Percentiles rank a stretch among this genome's conserved stretches.
Conservation (phyloP, 345 rosid species). For the Clarkia xantiana region DNA sequence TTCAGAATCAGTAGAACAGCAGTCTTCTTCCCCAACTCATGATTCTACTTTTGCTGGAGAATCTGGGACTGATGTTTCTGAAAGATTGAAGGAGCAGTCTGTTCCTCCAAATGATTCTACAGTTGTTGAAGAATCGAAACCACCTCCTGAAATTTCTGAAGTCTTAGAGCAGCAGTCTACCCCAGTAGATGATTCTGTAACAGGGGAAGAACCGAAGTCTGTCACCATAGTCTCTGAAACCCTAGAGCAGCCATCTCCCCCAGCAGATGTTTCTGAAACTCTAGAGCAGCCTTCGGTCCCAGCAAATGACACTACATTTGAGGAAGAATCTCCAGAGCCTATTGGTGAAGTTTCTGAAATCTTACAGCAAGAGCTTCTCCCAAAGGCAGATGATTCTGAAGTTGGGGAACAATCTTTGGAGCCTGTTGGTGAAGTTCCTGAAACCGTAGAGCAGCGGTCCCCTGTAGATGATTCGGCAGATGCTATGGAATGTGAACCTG, state of each 20-base stretch:
- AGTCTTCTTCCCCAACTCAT: neutral
- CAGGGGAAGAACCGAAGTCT: neutral
- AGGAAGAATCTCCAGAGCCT: no score
- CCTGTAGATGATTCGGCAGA: neutral
- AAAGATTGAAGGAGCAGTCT: neutral
- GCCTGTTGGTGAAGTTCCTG: conserved; percentile 1
- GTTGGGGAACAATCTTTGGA: neutral
- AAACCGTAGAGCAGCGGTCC: neutral
- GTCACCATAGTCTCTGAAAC: neutral
- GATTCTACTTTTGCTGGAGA: no score
- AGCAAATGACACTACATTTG: no score
- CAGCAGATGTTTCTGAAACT: neutral
- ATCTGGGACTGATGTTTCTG: neutral
- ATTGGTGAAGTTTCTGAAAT: no score
- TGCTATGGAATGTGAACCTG: neutral
- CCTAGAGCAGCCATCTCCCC: neutral
- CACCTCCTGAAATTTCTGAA: neutral
- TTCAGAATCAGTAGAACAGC: neutral
- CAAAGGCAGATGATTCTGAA: neutral
- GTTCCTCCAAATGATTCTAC: neutral
- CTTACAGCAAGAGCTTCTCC: no score
- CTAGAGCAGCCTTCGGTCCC: neutral
- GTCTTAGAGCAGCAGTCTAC: neutral
- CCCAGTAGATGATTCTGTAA: neutral
- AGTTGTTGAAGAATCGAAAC: neutral